Base-by-base conservation (phyloP, 371 early-diverging fungal genomes). In the Rhizopus microsporus region DNA sequence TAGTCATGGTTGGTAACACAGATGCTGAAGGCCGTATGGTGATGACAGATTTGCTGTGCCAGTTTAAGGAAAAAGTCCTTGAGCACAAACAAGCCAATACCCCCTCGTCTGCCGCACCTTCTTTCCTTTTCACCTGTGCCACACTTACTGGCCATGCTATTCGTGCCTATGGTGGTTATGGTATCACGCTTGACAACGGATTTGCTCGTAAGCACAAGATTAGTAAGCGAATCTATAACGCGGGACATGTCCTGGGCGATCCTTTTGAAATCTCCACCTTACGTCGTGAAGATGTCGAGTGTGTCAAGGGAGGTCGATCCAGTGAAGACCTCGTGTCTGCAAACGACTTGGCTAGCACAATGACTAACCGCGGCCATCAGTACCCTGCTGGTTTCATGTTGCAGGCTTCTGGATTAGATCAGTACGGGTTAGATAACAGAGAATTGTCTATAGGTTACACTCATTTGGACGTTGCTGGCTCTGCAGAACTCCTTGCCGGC, bases 1-100 rank as follows among this genome's bases (percentile, higher is more conserved):
- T 67, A 73, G 92, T 93, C 3, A 67, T 91, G 42, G 86, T 93
- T 44, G 89, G 86, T 38, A 91, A 93, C 77, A 94, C 95, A 1
- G 94, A 94, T 68, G 95, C 94, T 29, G 95, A 95, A 74, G 95
- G 95, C 32, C 88, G 95, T 35, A 88, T 94, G 87, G 92, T 92
- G 34, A 92, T 94, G 92, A 83, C 89, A 0, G 93, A 94, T 71
- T 84, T 92, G 10, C 72, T 94, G 7, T 80, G 86, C 59, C 81
- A 89, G 61, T 85, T 87, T 74, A 89, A 88, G 63, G 93, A 94
- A 71, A 68, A 71, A 44, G 88, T 86, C 2, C 34, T 93, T 55
- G 82, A 78, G 0, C 74, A 82, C 13, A 77, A 84, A 17, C 57
- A 75, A 43, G 59, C 72, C 2, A 71, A 74, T 13, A 71, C 72